phyloP scores from a whole-genome alignment of 306 rosid species.

The Sphenostylis stenocarpa region DNA sequence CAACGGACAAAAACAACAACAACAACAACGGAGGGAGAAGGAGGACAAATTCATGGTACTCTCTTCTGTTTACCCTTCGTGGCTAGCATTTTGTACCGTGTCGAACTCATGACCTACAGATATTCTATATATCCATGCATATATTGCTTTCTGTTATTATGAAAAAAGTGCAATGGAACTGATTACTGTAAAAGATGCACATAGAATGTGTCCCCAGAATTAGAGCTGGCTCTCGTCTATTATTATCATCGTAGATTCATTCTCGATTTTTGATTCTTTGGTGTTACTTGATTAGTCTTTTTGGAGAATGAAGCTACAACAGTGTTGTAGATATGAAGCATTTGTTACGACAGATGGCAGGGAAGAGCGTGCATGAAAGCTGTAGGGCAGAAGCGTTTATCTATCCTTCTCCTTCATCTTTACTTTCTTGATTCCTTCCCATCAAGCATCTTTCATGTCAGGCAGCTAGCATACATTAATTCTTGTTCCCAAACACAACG shows the following conservation, averaged over 20 bases:
- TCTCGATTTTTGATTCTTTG: constrained; percentile 13
- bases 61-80: constrained; percentile 5
- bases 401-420: constrained; percentile 5
- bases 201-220: neutral
- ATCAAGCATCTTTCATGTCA: constrained; percentile 29
- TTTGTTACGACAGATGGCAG: neutral
- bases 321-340: constrained; percentile 1
- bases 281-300: neutral
- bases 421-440: constrained; percentile 37
- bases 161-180: constrained; percentile 20
- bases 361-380: constrained; percentile 31
- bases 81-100: constrained; percentile 36
- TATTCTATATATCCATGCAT: constrained; percentile 17
- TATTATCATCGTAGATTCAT: constrained; percentile 3
- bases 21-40: neutral
- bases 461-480: too few species aligned
- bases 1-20: neutral
- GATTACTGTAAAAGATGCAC: constrained; percentile 4
- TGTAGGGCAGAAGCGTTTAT: constrained; percentile 23
- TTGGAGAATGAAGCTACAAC: constrained; percentile 12
- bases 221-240: neutral
- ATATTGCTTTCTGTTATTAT: neutral
- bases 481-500: neutral
- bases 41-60: constrained; percentile 28
- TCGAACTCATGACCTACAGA: constrained; percentile 16